A percentile compares a stretch with the other conserved stretches of the same genome.
These are phyloP conservation scores for Diaporthe nobilis DNA, from an alignment of 2,329 filamentous ascomycete species.

Conservation along the genomic window DNA sequence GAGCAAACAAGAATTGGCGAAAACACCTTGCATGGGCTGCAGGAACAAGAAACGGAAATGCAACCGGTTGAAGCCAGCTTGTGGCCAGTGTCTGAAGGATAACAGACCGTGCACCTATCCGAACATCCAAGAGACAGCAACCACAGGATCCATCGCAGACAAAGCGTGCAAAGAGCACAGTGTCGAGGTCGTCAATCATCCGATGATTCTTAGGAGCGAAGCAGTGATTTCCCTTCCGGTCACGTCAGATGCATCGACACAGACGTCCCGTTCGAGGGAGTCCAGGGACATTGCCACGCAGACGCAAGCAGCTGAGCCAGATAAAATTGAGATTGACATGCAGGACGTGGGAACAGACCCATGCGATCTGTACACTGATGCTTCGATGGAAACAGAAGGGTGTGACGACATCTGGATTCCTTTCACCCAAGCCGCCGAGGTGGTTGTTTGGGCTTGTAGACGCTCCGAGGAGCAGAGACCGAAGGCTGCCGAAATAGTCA, in stretches of 20 bases:
- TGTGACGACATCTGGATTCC: not conserved
- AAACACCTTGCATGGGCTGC: conserved; percentile 25
- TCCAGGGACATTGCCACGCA: not conserved
- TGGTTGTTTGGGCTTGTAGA: not conserved
- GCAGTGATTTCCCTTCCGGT: too few species aligned
- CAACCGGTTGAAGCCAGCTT: conserved; percentile 22
- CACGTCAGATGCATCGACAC: not conserved
- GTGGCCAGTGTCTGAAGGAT: conserved; percentile 16
- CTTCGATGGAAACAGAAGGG: not conserved
- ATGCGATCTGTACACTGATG: not conserved
- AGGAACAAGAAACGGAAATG: conserved; percentile 25
- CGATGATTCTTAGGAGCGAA: not conserved
- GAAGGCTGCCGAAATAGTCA: not conserved
- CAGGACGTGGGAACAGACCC: not conserved
- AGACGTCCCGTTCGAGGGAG: not conserved
- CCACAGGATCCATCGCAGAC: not conserved
- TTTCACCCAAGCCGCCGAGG: not conserved
- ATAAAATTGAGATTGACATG: not conserved
- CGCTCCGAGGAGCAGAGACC: not conserved
- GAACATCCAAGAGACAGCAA: not conserved
- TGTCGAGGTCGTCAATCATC: not conserved
- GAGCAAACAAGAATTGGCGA: not conserved
- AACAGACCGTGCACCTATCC: conserved; percentile 13
- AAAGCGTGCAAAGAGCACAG: not conserved
- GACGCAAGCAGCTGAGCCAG: not conserved